Conservation (phyloP, 2,329 filamentous ascomycete species). For the Aspergillus quadrilineatus region DNA sequence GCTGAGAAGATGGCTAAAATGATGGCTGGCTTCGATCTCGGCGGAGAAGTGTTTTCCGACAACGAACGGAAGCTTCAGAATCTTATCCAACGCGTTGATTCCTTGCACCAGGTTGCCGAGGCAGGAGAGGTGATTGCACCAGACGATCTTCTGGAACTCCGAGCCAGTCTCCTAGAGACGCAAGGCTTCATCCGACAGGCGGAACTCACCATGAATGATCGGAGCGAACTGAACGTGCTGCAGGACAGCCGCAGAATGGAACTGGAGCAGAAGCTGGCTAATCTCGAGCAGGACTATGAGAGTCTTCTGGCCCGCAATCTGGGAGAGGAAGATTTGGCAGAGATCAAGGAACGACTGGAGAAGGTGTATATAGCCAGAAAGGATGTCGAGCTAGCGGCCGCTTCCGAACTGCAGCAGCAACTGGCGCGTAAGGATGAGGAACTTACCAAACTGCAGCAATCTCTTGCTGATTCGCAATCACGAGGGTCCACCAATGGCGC, state of each 20-base stretch:
- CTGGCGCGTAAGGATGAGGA: conserved; percentile 76
- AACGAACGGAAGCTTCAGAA: conserved; percentile 84
- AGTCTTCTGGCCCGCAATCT: conserved; percentile 77
- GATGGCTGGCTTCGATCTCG: conserved; percentile 98
- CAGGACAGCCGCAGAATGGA: conserved; percentile 67
- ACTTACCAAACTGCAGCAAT: conserved; percentile 73
- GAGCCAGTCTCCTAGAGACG: conserved; percentile 77
- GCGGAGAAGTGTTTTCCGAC: conserved; percentile 86
- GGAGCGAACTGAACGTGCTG: conserved; percentile 61
- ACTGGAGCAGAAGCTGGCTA: conserved; percentile 71
- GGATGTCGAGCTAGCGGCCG: conserved; percentile 69
- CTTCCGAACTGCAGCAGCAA: conserved; percentile 74
- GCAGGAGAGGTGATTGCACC: conserved; percentile 76
- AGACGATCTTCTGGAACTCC: conserved; percentile 75
- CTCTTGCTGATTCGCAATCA: conserved; percentile 69
- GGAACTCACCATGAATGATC: conserved; percentile 79
- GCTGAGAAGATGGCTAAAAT: conserved; percentile 99
- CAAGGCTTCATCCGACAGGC: conserved; percentile 92
- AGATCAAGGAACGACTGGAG: conserved; percentile 76
- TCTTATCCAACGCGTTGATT: conserved; percentile 79
- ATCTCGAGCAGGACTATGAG: conserved; percentile 80
- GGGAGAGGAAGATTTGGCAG: conserved; percentile 73
- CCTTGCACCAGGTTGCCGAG: conserved; percentile 72
- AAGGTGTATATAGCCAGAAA: conserved; percentile 74
- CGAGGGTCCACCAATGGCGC: conserved; percentile 59